These are phyloP conservation scores for Mentha longifolia DNA, from an alignment of 257 asterid genomes.

Conservation along the genomic window DNA sequence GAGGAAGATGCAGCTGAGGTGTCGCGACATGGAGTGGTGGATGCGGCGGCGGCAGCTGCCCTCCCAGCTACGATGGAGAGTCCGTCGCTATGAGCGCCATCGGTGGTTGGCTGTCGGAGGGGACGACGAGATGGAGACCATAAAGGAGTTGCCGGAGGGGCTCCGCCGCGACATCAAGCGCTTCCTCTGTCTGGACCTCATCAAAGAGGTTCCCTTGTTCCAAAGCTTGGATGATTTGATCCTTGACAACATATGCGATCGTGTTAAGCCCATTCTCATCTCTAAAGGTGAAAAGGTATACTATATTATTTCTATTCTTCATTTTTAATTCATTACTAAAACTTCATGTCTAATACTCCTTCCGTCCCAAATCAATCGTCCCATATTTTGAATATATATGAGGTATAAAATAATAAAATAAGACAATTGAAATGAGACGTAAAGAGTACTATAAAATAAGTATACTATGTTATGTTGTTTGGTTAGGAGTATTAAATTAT, in stretches of 20 bases:
- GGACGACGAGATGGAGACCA: conserved; percentile 78
- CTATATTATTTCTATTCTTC: no score
- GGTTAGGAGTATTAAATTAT: no score
- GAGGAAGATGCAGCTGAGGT: conserved; percentile 88
- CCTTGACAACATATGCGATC: conserved; percentile 95
- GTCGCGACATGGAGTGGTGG: conserved; percentile 99
- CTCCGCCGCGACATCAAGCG: conserved; percentile 95
- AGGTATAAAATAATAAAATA: no score
- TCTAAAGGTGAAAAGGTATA: conserved; percentile 87
- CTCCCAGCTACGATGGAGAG: conserved; percentile 71
- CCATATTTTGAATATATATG: no score
- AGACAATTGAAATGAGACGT: no score
- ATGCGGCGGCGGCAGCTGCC: conserved; percentile 94
- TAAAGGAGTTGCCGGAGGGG: conserved; percentile 86
- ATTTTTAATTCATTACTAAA: no score
- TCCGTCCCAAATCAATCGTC: no score
- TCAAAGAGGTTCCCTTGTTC: conserved; percentile 88
- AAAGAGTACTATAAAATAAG: no score
- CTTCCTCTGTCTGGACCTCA: conserved; percentile 75
- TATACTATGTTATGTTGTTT: no score
- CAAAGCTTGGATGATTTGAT: conserved; percentile 86
- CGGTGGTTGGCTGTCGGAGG: conserved; percentile 79
- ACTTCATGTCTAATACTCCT: no score
- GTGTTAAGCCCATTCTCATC: conserved; percentile 82
- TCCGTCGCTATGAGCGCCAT: conserved; percentile 79